Percentiles rank a stretch among this genome's conserved stretches.
phyloP scores from a whole-genome alignment of 768 basidiomycete genomes.

The Guyanaporus albipodus region DNA sequence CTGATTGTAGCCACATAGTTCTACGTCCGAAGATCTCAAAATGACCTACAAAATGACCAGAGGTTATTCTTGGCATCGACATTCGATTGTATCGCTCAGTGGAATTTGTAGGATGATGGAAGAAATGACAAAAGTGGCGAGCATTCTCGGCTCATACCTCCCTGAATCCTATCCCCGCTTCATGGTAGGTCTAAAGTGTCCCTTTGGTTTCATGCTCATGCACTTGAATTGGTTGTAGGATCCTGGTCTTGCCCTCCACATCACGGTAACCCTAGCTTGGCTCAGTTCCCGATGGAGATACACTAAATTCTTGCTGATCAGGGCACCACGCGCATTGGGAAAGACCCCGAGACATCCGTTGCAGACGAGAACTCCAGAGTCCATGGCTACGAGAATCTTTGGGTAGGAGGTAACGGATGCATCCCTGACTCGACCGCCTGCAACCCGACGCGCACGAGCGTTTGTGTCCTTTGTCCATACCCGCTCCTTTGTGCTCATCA shows the following conservation, averaged over 20 bases:
- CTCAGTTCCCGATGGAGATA: background rate
- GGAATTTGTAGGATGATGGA: background rate
- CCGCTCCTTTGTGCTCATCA: background rate
- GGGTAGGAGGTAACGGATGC: background rate
- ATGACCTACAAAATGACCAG: constrained; percentile 4
- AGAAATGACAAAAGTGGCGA: constrained; percentile 30
- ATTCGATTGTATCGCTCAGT: background rate
- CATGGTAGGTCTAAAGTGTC: background rate
- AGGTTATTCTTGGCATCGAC: background rate
- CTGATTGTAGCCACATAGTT: constrained; percentile 5
- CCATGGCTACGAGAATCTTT: background rate
- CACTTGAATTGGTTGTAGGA: background rate
- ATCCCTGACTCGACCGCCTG: background rate
- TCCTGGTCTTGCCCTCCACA: constrained; percentile 1
- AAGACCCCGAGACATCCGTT: background rate
- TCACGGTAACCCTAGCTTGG: background rate
- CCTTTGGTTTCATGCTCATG: background rate
- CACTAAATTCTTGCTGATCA: background rate
- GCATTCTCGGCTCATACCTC: constrained; percentile 31
- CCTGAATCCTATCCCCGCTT: constrained; percentile 20
- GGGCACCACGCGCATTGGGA: background rate
- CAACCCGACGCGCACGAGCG: background rate
- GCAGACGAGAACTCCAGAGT: background rate
- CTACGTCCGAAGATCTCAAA: constrained; percentile 17
- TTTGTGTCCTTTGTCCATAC: background rate